A percentile compares a stretch with the other conserved stretches of the same genome.
These are phyloP conservation scores for Tylopilus sp. DNA, from an alignment of 768 basidiomycete species.

Conservation along the genomic window DNA sequence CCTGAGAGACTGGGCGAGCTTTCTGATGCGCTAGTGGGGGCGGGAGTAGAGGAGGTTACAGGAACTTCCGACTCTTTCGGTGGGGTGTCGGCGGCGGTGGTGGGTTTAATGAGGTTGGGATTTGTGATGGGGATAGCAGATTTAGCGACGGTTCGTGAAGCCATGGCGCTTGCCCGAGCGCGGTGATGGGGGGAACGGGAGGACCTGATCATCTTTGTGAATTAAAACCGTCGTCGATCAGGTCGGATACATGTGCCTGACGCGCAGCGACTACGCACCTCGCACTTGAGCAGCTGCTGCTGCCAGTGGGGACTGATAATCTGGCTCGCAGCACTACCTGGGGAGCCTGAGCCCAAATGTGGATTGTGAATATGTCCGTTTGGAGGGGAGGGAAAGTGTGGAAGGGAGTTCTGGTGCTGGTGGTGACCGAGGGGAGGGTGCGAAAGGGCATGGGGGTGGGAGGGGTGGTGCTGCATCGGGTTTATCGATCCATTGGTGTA, in stretches of 20 bases:
- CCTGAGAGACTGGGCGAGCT: conserved; percentile 34
- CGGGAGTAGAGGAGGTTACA: conserved; percentile 28
- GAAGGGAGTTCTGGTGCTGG: conserved; percentile 76
- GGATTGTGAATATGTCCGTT: conserved; percentile 59
- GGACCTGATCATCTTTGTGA: conserved; percentile 70
- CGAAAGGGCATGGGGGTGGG: conserved; percentile 48
- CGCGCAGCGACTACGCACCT: conserved; percentile 55
- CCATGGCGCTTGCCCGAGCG: conserved; percentile 92
- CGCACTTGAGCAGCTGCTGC: conserved; percentile 87
- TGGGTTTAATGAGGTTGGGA: conserved; percentile 66
- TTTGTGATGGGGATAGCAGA: conserved; percentile 90
- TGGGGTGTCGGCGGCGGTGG: conserved; percentile 23
- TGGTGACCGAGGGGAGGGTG: conserved; percentile 59
- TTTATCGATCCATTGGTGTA: conserved; percentile 68
- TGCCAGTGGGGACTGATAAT: conserved; percentile 87
- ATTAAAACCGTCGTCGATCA: conserved; percentile 17
- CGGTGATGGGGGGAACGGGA: conserved; percentile 90
- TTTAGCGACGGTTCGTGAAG: conserved; percentile 81
- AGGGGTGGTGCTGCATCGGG: conserved; percentile 59
- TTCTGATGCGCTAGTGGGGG: conserved; percentile 31
- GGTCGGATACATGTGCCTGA: conserved; percentile 16
- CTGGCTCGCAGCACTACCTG: conserved; percentile 51
- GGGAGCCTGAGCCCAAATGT: conserved; percentile 58
- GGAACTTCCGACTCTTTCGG: conserved; percentile 30
- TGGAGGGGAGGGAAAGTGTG: conserved; percentile 79